Base-by-base conservation (phyloP, 148 eudicot genomes). In the Rhododendron vialii region DNA sequence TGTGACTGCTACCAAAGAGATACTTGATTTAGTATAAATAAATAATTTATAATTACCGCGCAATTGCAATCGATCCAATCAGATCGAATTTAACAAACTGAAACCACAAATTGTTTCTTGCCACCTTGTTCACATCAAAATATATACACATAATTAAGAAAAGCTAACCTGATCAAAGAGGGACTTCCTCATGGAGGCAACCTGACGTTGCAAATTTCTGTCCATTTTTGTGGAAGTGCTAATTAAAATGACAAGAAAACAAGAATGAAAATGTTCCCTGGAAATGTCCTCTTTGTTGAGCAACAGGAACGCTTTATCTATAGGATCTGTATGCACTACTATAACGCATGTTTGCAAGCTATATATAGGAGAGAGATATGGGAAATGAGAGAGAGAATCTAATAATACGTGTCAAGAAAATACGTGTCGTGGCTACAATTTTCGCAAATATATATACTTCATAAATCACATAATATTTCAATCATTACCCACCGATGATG, bases 101-200 rank as follows among this genome's bases (percentile, higher is more conserved):
- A 13, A 51, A 51, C 0, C 4, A 51, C 3, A 51, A 48, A 48
- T 26, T 94, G 45, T 41, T 41, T 96, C 89, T 90, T 92, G 38
- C 88, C 9, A 92, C 95, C 50, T 95, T 96, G 85, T 91, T 92
- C 90, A 95, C 88, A 61, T 93, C 96, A 51, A 51, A 73, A 55
- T 51, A 51, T 53, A 13, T 3, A 53, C 15, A 5, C 15, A 5
- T 55, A 3, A 55, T 17, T 18, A 55, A 20, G 24, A 36, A 82
- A 3, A 30, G 36, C 41, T 79, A 87, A 91, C 91, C 93, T 91
- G 92, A 84, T 91, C 90, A 84, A 91, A 91, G 83, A 91, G 86
- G 80, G 89, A 84, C n/a, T 75, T 88, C 83, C 89, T 90, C 88
- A 85, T 82, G 83, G 15, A 78, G 77, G 88, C 86, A 84, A 87